Base-by-base conservation (phyloP, 257 asterid genomes). In the Knoxia roxburghii region DNA sequence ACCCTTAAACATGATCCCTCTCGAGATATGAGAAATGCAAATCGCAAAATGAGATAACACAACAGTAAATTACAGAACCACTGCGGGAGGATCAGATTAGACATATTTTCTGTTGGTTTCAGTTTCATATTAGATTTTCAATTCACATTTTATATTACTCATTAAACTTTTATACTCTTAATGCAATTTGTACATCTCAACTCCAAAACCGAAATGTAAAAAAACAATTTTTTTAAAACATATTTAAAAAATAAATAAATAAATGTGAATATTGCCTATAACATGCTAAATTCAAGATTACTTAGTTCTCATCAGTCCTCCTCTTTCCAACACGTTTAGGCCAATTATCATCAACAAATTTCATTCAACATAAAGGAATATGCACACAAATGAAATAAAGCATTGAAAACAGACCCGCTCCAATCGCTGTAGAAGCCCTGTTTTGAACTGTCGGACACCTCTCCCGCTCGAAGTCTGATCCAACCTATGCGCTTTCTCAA, bases 361-460 rank as follows among this genome's bases (percentile, higher is more conserved):
- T 27, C 43, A 64, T 21, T 50, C 56, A 50, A 50, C 14, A 3
- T 7, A 24, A 54, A 33, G 11, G 5, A 9, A 39, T 20, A 7
- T 14, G 24, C 21, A 17, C 0, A 30, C 6, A 8, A 55, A 27
- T 26, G 6, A 26, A 14, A 6, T 32, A 55, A 52, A 52, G 0
- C 14, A 7, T 14, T 55, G 4, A 9, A 4, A 55, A 66, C 78
- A 12, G 80, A 93, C 97, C 86, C 95, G 81, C 70, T 90, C 97
- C 53, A 94, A 74, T 54, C 99, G 90, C 71, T 90, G 99, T 72
- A 86, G 94, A 64, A 94, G 95, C 73, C 89, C 88, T 21, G 99
- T 94, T 71, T 94, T 94, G 76, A 94, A 94, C 68, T 94, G 99
- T 14, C 97, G 89, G 50, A 94, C 99, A 70, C 99, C 99, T 74